Evolutionary conservation across 805 yeast species (phyloP).

Genomic region (Saturnispora hagleri): DNA sequence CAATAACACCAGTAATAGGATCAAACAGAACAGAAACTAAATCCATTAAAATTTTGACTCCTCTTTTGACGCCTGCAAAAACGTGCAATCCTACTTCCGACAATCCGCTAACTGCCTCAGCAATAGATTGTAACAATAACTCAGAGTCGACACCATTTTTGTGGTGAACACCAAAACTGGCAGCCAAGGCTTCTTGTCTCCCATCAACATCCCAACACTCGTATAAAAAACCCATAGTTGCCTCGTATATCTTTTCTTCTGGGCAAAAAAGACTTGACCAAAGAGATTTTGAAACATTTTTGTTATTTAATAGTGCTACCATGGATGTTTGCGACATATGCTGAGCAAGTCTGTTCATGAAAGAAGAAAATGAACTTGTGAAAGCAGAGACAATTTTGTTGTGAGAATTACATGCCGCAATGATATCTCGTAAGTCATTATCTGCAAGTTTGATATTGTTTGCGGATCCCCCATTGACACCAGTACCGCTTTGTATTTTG

Average conservation of each 20-base stretch:
- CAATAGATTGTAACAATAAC: conserved; percentile 32
- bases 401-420: conserved; percentile 21
- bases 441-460: conserved; percentile 7
- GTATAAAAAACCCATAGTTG: conserved; percentile 61
- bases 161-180: conserved; percentile 31
- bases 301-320: conserved; percentile 31
- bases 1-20: conserved; percentile 52
- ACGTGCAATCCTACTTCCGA: conserved; percentile 1
- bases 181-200: conserved; percentile 64
- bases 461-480: background rate
- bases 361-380: conserved; percentile 15
- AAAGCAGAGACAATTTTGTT: conserved; percentile 19
- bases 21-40: conserved; percentile 52
- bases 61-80: conserved; percentile 29
- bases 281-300: conserved; percentile 47
- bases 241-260: conserved; percentile 46
- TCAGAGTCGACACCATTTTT: background rate
- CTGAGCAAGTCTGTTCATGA: conserved; percentile 22
- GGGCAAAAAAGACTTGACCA: conserved; percentile 73
- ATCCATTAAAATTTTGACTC: conserved; percentile 69
- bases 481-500: conserved; percentile 2
- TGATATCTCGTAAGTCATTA: conserved; percentile 16
- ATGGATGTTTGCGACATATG: conserved; percentile 14
- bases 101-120: conserved; percentile 34
- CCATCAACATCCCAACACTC: conserved; percentile 77